Base-by-base conservation (phyloP, 2,329 filamentous ascomycete species). In the Cordyceps sp. region DNA sequence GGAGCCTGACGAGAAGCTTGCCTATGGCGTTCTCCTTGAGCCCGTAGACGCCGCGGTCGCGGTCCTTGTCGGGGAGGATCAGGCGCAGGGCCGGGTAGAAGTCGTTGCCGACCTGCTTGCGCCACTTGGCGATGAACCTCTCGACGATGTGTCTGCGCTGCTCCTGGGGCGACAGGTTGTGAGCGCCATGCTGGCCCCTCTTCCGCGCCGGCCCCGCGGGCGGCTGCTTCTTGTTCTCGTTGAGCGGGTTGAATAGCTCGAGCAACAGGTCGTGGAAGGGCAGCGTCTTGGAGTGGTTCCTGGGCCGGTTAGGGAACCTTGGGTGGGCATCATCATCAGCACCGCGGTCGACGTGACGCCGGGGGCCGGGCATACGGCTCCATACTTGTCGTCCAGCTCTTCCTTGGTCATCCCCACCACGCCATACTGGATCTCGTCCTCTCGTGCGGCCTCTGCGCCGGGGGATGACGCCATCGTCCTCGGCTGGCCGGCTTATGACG, bases 71-170 rank as follows among this genome's bases (percentile, higher is more conserved):
- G 0, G 88, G 86, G 4, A 94, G 65, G 35, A 96, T 93, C 29
- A 98, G 68, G 15, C 90, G 76, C 53, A 98, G 69, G 2, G 84
- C 88, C 0, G 90, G 90, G 48, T 90, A 96, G 45, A 98, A 82
- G 53, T 98, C 90, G 43, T 83, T 62, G 18, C 90, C 90, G 16
- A 94, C 86, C 38, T 93, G 77, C 34, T 73, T 73, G 25, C 86
- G 73, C 90, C 90, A 98, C 50, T 73, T 69, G 12, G 70, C 68
- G 42, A 98, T 83, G 58, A 93, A 98, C 7, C 78, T 66, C 34
- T 86, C 73, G 40, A 98, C 84, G 41, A 94, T 80, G 43, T 75
- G 72, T 1, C 79, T 71, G 24, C 84, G 73, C 38, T 79, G 69
- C 50, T 94, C 85, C 41, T 88, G 73, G 0, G 83, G 77, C 4